Base-by-base conservation (phyloP, 768 basidiomycete genomes). In the Pseudohyphozyma bogoriensis region DNA sequence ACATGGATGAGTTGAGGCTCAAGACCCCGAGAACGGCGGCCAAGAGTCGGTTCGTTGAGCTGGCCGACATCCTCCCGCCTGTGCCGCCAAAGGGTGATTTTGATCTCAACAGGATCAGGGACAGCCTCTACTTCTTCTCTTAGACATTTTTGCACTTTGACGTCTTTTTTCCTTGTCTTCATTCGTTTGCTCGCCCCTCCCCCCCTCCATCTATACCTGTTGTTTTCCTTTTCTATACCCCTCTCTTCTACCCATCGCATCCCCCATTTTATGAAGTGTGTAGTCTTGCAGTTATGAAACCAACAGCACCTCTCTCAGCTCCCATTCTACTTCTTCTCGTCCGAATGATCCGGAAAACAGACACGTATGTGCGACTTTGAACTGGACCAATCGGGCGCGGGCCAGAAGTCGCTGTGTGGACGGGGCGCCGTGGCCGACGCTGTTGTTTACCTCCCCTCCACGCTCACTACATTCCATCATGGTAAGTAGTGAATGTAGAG, bases 41-140 rank as follows among this genome's bases (percentile, higher is more conserved):
- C 33, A 63, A 51, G 58, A 62, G 46, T 65, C 73, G 68, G 51
- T 90, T 89, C 71, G 80, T 95, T 56, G 78, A 82, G 66, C 74
- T 97, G 46, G 74, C 77, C 35, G 85, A 87, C 67, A 65, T 92
- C 66, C 73, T 96, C 24, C 91, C 91, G 0, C 85, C 83, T 0
- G 73, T 90, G 26, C 93, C 93, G 0, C 72, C 81, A 73, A 89
- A 87, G 76, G 93, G 93, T 56, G 77, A 78, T 58, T 95, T 97
- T 72, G 81, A 87, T 65, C 89, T 97, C 63, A 78, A 81, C 68
- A 78, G 78, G 62, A 91, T 96, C 75, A 85, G 85, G 72, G 74
- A 82, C 59, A 88, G 86, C 45, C 78, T 79, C 39, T 97, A 96
- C 75, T 97, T 97, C 81, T 97, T 96, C 80, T 92, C 37, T 22